Conservation (phyloP, 495 filamentous ascomycete genomes). For the Beverwykella pulmonaria region DNA sequence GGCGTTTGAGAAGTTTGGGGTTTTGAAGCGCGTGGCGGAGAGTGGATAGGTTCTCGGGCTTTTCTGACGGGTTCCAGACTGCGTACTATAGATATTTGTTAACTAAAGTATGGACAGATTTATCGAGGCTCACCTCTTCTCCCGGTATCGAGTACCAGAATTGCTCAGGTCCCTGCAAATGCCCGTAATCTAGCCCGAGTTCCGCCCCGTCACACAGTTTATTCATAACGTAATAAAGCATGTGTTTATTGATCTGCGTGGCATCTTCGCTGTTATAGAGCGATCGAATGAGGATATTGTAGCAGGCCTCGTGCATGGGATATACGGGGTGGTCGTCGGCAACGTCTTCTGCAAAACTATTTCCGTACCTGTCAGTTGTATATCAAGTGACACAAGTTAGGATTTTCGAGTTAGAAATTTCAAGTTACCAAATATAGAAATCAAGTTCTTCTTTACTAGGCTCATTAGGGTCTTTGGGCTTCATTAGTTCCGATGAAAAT, state of each 20-base stretch:
- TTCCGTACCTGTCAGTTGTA: too few species aligned
- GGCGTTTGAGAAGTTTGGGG: background rate
- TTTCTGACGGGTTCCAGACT: background rate
- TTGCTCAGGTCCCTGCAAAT: background rate
- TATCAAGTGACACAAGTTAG: too few species aligned
- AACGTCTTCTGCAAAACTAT: background rate
- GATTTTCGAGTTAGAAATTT: background rate
- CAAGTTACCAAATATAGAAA: background rate
- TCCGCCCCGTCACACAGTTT: background rate
- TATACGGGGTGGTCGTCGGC: background rate
- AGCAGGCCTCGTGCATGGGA: background rate
- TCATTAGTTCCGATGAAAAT: background rate
- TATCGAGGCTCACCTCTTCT: background rate
- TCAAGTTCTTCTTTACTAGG: background rate
- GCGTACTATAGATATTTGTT: background rate
- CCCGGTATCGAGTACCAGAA: background rate
- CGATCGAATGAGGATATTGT: background rate
- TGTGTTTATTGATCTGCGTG: background rate
- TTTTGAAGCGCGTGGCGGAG: too few species aligned
- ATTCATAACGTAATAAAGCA: background rate
- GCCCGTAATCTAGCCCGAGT: background rate
- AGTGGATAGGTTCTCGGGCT: too few species aligned
- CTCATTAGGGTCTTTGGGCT: background rate
- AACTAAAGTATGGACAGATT: background rate
- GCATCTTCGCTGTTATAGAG: background rate